A percentile compares a stretch with the other conserved stretches of the same genome.
Conservation (phyloP, 495 filamentous ascomycete species). For the Aspergillus olivimuriae region DNA sequence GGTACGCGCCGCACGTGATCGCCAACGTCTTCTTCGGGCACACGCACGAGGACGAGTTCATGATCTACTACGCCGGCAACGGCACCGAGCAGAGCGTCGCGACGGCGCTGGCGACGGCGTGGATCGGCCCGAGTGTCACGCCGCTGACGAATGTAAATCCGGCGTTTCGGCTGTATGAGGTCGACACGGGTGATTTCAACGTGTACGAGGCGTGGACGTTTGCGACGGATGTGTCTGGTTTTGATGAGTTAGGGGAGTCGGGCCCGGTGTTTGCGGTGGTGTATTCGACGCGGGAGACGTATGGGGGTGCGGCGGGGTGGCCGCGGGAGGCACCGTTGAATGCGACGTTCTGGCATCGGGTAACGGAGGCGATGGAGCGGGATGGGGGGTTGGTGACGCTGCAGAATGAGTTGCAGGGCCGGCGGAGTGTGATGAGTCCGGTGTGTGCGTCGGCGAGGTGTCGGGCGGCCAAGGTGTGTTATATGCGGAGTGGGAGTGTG, state of each 20-base stretch:
- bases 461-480: constrained; percentile 51
- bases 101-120: constrained; percentile 38
- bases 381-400: constrained; percentile 38
- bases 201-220: constrained; percentile 48
- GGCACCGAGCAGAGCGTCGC: constrained; percentile 32
- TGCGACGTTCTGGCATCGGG: constrained; percentile 51
- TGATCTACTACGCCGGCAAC: constrained; percentile 48
- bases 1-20: constrained; percentile 51
- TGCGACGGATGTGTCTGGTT: constrained; percentile 44
- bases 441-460: constrained; percentile 46
- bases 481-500: constrained; percentile 51
- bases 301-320: constrained; percentile 41
- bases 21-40: constrained; percentile 52
- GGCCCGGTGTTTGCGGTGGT: constrained; percentile 45
- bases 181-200: constrained; percentile 48
- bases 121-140: constrained; percentile 48
- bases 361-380: constrained; percentile 54
- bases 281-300: constrained; percentile 51
- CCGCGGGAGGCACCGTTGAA: constrained; percentile 44
- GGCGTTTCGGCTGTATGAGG: constrained; percentile 48
- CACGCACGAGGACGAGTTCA: constrained; percentile 49
- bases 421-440: constrained; percentile 42
- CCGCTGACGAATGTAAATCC: constrained; percentile 50
- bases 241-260: constrained; percentile 22
- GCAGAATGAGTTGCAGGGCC: constrained; percentile 52